Evolutionary conservation across 805 yeast species (phyloP), one percentile per base, ranked within the genome.

Genomic region (Kluyveromyces aestuarii): DNA sequence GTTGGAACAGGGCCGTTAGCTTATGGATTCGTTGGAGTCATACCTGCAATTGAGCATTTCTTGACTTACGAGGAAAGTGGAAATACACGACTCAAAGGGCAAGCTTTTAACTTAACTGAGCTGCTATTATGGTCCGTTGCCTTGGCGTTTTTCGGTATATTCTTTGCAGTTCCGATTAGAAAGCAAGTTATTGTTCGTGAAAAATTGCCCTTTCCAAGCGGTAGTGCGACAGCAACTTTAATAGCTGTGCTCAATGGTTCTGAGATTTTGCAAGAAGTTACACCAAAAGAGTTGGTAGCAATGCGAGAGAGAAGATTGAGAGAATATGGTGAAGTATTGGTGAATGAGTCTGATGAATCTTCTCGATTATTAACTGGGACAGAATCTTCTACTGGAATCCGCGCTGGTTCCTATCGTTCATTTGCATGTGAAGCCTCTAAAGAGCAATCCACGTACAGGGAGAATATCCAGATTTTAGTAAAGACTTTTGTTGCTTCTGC

Each of bases 1-100:
- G 95, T 87, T 1, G 99, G 99, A 1, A 93, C 99, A 0, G 98
- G 98, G 0, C 99, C 99, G 0, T 71, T 91, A 52, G 95, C 96
- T 0, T 91, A 85, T 66, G 98, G 98, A 0, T 79, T 91, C 53
- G 95, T 91, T 18, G 99, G 99, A 1, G 90, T 95, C 5, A 76
- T 93, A 1, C 99, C 99, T 0, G 98, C 99, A 1, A 83, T 91
- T 47, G 98, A 91, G 60, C 87, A 89, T 68, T 83, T 91, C 54
- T 67, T 91, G 52, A 81, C 87, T 1, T 68, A 73, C 0, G 88
- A 82, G 37, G 99, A 91, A 63, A 79, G 84, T 37, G 96, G 95
- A 2, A 53, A 51, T 11, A 55, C 61, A n/a, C 55, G 68, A 40
- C 45, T 50, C 14, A 52, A 51, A 36, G 68, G 76, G 0, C 51